phyloP scores from a whole-genome alignment of 108 stramenopile genomes.

The Conticribra guillardii region DNA sequence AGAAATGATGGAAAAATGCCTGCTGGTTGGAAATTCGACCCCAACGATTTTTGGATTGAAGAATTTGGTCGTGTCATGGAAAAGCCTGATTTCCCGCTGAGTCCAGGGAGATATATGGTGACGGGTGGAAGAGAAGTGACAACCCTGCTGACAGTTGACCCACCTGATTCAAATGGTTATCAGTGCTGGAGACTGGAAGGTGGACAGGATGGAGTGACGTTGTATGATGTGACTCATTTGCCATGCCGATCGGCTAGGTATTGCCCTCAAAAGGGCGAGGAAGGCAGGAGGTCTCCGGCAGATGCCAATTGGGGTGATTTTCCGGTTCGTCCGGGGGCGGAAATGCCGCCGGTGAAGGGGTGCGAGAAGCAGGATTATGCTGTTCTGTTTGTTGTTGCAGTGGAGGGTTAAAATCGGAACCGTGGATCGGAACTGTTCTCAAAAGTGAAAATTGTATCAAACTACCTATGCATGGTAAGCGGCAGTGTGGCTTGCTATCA shows the following conservation, averaged over 20 bases:
- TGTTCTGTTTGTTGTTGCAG: constrained; percentile 67
- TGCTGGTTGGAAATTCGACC: constrained; percentile 7
- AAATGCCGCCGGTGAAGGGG: constrained; percentile 63
- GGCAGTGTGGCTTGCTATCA: too few relatives aligned
- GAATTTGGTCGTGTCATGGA: constrained; percentile 13
- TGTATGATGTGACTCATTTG: constrained; percentile 77
- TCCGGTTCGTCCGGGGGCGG: constrained; percentile 67
- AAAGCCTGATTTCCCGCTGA: constrained; percentile 57
- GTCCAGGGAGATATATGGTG: constrained; percentile 58
- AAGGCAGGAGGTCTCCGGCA: constrained; percentile 41
- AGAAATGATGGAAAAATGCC: neutral
- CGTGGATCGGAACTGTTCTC: neutral
- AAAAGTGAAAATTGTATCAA: too few relatives aligned
- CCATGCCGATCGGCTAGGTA: constrained; percentile 73
- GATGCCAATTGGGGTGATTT: constrained; percentile 55
- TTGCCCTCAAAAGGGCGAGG: neutral
- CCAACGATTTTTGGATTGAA: constrained; percentile 12
- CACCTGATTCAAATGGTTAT: constrained; percentile 15
- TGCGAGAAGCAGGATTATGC: constrained; percentile 69
- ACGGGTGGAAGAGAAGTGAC: constrained; percentile 65
- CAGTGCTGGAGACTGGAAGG: constrained; percentile 57
- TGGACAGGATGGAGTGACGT: constrained; percentile 53
- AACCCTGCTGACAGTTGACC: constrained; percentile 54
- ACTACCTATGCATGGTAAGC: too few relatives aligned
- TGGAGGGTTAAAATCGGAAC: neutral